Base-by-base conservation (phyloP, 2,329 filamentous ascomycete species). In the Didymella pomorum region DNA sequence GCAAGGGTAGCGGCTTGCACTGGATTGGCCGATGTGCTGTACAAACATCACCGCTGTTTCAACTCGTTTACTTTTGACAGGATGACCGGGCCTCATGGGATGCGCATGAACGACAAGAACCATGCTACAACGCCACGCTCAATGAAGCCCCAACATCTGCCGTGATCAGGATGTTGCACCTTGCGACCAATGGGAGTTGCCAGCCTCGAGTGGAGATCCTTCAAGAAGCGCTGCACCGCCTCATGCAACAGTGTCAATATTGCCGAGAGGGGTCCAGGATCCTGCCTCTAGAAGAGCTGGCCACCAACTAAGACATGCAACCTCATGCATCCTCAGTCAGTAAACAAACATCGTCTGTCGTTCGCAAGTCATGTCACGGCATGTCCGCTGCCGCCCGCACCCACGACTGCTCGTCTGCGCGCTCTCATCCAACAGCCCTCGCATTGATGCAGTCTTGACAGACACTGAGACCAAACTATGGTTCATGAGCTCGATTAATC, bases 151-250 rank as follows among this genome's bases (percentile, higher is more conserved):
- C 45, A 57, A 47, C 42, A 49, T 45, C 16, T 37, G 54, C 47
- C 45, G 44, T 50, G 49, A 52, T 28, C 35, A 56, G 43, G 53
- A 55, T 60, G 54, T 57, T 52, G 41, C 16, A 5, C 3, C 25
- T 28, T 31, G 26, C 29, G 37, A 48, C 66, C 67, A 72, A 69
- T 68, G 61, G 64, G 23, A 54, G 45, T 42, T 49, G 58, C 56
- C 52, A 52, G 35, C 62, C 54, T 57, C 39, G 37, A 58, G 60
- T 62, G 55, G 53, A 63, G 43, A 54, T 53, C 41, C 66, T 59
- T 62, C 69, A 67, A 52, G 64, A 71, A 63, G 68, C 70, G 68
- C 69, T 69, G 69, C 71, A 71, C 70, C 66, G 71, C 71, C 71
- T 70, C 70, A 58, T 26, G 50, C 53, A 21, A 29, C 52, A 11